Base-by-base conservation (phyloP, 1,284 basidiomycete genomes). In the Sporisorium reilianum region DNA sequence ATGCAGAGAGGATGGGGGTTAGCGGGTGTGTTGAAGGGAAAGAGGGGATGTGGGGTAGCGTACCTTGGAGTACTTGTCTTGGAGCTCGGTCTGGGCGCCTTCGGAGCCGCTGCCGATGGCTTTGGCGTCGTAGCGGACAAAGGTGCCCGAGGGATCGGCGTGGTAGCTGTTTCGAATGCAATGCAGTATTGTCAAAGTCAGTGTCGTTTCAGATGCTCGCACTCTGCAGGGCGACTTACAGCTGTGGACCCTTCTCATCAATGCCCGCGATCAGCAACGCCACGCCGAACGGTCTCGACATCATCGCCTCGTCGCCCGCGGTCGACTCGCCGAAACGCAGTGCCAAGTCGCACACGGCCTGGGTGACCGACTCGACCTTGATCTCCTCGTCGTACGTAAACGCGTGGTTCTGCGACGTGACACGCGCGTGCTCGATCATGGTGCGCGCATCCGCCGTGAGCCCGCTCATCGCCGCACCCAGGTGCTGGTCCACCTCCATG, bases 371-470 rank as follows among this genome's bases (percentile, higher is more conserved):
- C 45, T 80, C 79, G 51, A 99, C 94, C 84, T 94, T 94, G 87
- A 99, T 99, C 79, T 87, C 88, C 87, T 99, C 97, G 87, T 99
- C 93, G 85, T 97, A 99, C 7, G 93, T 97, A 87, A 99, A 99
- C 1, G 91, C 87, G 86, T 99, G 97, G 87, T 96, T 97, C 87
- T 98, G 72, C 53, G 67, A 70, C 11, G 96, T 98, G 61, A 98
- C 94, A 66, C 96, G 90, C n/a, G 96, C 97, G 85, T 99, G 97
- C 88, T 99, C 97, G 86, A 99, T 94, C 93, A 99, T 99, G 48
- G 97, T 99, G 77, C 97, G 90, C 54, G 97, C 97, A 86, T 99
- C 97, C 55, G 97, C 97, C 34, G 94, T 97, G 74, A 99, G 89
- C 23, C 96, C 96, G 60, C 93, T 95, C 95, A 99, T 98, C 59